Conservation (phyloP, 23 red algal species). For the Gracilariopsis chorda region DNA sequence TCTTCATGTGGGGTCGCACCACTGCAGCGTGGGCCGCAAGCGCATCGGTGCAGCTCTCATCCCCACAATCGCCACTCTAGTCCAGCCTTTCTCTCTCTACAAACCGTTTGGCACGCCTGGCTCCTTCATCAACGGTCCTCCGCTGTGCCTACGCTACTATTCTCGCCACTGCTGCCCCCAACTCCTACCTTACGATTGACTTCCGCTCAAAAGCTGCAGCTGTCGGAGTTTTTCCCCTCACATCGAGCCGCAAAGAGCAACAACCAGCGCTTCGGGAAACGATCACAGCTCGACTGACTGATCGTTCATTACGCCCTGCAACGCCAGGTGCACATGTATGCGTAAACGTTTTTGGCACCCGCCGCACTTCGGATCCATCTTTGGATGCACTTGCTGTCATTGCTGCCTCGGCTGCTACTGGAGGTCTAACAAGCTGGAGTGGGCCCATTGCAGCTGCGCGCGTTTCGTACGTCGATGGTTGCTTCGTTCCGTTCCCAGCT, state of each 20-base stretch:
- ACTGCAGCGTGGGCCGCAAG: slow-evolving; percentile 6
- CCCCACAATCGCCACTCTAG: background rate
- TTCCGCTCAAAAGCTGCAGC: slow-evolving; percentile 81
- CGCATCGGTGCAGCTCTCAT: slow-evolving; percentile 19
- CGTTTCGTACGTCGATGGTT: slow-evolving; percentile 39
- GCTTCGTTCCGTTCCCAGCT: slow-evolving; percentile 1
- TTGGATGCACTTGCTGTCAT: slow-evolving; percentile 76
- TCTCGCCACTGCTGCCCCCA: slow-evolving; percentile 50
- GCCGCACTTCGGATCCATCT: background rate
- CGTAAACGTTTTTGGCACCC: slow-evolving; percentile 53
- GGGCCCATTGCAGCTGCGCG: slow-evolving; percentile 46
- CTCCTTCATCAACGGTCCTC: slow-evolving; percentile 33
- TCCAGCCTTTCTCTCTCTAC: slow-evolving; percentile 14
- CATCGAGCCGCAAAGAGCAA: slow-evolving; percentile 70
- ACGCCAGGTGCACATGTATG: slow-evolving; percentile 46
- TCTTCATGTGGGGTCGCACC: slow-evolving; percentile 29
- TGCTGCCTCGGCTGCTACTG: slow-evolving; percentile 65
- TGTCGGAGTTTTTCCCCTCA: slow-evolving; percentile 80
- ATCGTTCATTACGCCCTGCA: slow-evolving; percentile 80
- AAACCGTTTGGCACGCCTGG: slow-evolving; percentile 57
- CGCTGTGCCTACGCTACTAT: slow-evolving; percentile 6
- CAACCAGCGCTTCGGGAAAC: slow-evolving; percentile 68
- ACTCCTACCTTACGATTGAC: slow-evolving; percentile 54
- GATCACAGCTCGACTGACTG: slow-evolving; percentile 74
- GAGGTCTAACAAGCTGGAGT: background rate